These are phyloP conservation scores for Emydomyces testavorans DNA, from an alignment of 2,329 filamentous ascomycete genomes.

Conservation along the genomic window DNA sequence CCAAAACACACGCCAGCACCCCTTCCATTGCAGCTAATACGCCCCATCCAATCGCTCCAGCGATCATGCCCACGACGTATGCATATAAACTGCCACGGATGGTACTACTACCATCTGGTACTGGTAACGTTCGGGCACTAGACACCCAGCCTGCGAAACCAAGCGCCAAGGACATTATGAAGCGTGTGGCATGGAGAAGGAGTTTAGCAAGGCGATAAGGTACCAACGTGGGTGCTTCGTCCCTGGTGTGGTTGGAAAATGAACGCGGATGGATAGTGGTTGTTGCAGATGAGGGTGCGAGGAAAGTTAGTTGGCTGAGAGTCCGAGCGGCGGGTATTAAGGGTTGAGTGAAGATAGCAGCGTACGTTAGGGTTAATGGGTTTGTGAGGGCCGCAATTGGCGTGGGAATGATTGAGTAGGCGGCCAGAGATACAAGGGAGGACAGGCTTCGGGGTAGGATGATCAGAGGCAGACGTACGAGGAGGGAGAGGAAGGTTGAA, in stretches of 20 bases:
- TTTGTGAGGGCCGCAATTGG: slow-evolving; percentile 80
- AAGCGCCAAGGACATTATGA: slow-evolving; percentile 79
- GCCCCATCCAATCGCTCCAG: slow-evolving; percentile 89
- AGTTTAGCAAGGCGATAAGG: slow-evolving; percentile 87
- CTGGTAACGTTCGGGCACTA: slow-evolving; percentile 65
- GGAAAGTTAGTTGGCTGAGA: slow-evolving; percentile 68
- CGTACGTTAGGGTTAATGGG: slow-evolving; percentile 81
- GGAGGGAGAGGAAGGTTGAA: slow-evolving; percentile 66
- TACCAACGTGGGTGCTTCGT: slow-evolving; percentile 48
- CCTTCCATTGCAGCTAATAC: slow-evolving; percentile 85
- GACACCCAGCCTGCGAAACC: slow-evolving; percentile 96
- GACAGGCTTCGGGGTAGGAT: slow-evolving; percentile 67
- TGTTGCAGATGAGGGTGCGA: slow-evolving; percentile 60
- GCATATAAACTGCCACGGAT: slow-evolving; percentile 78
- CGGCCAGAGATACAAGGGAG: slow-evolving; percentile 56
- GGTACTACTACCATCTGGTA: slow-evolving; percentile 40
- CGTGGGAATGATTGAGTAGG: slow-evolving; percentile 71
- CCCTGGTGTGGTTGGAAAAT: slow-evolving; percentile 32
- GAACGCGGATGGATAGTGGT: slow-evolving; percentile 46
- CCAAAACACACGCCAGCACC: slow-evolving; percentile 73
- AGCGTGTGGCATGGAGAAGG: slow-evolving; percentile 76
- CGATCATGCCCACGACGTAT: slow-evolving; percentile 84
- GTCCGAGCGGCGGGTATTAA: slow-evolving; percentile 66
- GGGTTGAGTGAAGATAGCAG: slow-evolving; percentile 82
- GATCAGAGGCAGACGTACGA: slow-evolving; percentile 74